Evolutionary conservation across 2,329 filamentous ascomycete genomes (phyloP).

Genomic region (Colletotrichum orchidophilum): DNA sequence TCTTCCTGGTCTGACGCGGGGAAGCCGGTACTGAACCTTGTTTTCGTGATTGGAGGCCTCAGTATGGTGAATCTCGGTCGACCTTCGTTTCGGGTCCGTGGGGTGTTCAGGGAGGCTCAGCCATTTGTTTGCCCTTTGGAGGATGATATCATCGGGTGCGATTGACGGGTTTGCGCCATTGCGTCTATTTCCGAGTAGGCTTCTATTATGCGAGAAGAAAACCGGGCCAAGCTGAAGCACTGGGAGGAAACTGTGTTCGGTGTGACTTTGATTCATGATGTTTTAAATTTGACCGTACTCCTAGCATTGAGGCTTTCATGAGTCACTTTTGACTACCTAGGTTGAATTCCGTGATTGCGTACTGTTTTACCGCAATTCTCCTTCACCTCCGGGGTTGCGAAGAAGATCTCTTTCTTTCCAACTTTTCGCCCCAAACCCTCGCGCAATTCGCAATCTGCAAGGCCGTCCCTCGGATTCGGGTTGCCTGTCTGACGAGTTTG

Average conservation of each 20-base stretch:
- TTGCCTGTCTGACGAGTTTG: conserved; percentile 20
- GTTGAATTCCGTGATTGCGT: neutral
- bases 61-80: neutral
- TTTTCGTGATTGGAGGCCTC: conserved; percentile 18
- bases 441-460: conserved; percentile 28
- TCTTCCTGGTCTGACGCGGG: conserved; percentile 20
- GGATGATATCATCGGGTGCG: neutral
- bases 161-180: neutral
- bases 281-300: neutral
- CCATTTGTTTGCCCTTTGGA: neutral
- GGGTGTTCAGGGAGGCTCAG: neutral
- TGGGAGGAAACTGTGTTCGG: neutral
- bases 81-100: neutral
- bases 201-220: neutral
- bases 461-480: conserved; percentile 27
- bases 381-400: conserved; percentile 5
- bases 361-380: neutral
- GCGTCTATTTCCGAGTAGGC: neutral
- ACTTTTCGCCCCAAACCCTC: conserved; percentile 31
- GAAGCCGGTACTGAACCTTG: neutral
- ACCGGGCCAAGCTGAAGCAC: neutral
- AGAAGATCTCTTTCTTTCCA: conserved; percentile 23
- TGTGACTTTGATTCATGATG: neutral
- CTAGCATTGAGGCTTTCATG: neutral
- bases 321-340: neutral